Evolutionary conservation across 129 eudicot genomes (phyloP).

Genomic region (Apium graveolens): DNA sequence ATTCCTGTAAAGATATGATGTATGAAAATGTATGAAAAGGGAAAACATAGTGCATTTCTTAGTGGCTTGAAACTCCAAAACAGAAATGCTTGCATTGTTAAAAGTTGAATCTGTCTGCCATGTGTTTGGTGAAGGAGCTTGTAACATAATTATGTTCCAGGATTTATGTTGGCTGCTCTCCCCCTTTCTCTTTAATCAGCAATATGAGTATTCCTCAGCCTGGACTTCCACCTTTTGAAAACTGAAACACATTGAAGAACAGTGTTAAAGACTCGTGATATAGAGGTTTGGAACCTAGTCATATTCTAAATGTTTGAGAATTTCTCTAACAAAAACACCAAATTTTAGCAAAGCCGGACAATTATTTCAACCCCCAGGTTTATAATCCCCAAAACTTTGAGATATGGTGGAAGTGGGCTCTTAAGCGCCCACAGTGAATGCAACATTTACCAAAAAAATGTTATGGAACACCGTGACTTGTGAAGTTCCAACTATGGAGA

Average conservation of each 20-base stretch:
- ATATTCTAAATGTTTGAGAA: neutral
- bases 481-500: neutral
- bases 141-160: too few species aligned
- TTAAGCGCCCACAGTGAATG: neutral
- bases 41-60: neutral
- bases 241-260: neutral
- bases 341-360: neutral
- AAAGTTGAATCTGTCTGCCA: neutral
- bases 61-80: neutral
- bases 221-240: neutral
- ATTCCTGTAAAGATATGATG: neutral
- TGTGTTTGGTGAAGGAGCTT: neutral
- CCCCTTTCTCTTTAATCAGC: neutral
- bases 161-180: neutral
- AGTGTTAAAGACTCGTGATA: neutral
- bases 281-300: too few species aligned
- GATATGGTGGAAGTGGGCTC: neutral
- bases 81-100: neutral
- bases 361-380: neutral
- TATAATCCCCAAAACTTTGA: neutral
- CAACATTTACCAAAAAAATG: neutral
- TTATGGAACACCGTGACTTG: neutral
- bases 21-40: neutral
- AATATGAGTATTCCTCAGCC: neutral
- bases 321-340: neutral